These are phyloP conservation scores for Basipetospora chlamydospora DNA, from an alignment of 2,329 filamentous ascomycete species.

Conservation along the genomic window DNA sequence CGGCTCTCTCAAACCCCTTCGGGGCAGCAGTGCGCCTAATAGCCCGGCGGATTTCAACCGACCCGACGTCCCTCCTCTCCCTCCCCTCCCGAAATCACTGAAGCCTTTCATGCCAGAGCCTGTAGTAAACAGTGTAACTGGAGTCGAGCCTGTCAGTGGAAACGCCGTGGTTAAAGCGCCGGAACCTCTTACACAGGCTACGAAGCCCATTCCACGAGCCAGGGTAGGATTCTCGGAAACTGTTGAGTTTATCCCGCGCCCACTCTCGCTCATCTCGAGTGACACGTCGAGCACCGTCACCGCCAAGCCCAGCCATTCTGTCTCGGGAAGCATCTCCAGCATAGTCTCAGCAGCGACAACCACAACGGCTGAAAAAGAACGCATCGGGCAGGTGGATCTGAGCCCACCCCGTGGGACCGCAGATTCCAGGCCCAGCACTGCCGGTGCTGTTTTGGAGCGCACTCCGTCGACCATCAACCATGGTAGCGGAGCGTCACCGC, in stretches of 20 bases:
- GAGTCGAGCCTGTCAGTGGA: too few species aligned
- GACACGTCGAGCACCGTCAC: slow-evolving; percentile 70
- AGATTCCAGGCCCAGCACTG: slow-evolving; percentile 51
- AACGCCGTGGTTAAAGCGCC: too few species aligned
- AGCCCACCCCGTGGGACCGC: slow-evolving; percentile 25
- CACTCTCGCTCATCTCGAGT: slow-evolving; percentile 70
- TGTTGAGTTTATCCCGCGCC: slow-evolving; percentile 69
- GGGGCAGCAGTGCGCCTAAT: slow-evolving; percentile 5
- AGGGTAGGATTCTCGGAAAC: slow-evolving; percentile 75
- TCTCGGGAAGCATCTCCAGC: slow-evolving; percentile 69
- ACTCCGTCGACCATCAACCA: slow-evolving; percentile 10
- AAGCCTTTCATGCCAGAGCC: slow-evolving; percentile 7
- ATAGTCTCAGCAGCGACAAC: slow-evolving; percentile 44
- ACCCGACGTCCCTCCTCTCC: slow-evolving; percentile 1
- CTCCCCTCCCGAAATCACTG: slow-evolving; percentile 3
- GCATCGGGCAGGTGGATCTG: slow-evolving; percentile 24
- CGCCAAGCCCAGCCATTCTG: slow-evolving; percentile 53
- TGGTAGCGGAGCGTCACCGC: slow-evolving; percentile 19
- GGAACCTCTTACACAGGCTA: too few species aligned
- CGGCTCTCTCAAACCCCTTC: not conserved
- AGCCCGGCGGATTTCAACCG: slow-evolving; percentile 6
- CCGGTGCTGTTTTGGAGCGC: slow-evolving; percentile 52
- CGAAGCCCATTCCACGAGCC: slow-evolving; percentile 32
- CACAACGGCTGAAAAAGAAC: slow-evolving; percentile 13
- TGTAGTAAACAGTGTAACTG: slow-evolving; percentile 9